phyloP scores from a whole-genome alignment of 1,139 yeast genomes.

The Debaryomyces udenii region DNA sequence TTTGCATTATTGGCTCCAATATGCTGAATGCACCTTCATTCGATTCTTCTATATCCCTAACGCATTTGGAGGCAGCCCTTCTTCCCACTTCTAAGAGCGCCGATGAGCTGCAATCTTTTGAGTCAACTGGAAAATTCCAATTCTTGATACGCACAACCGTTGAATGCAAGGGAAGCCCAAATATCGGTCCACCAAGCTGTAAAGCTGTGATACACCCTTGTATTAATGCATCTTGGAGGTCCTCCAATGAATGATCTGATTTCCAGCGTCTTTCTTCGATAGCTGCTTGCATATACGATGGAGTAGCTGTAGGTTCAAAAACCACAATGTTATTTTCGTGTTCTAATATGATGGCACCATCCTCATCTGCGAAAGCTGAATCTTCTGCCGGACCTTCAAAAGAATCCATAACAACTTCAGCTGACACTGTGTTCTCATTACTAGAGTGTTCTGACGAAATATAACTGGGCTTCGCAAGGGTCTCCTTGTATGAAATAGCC shows the following conservation, averaged over 20 bases:
- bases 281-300: conserved; percentile 29
- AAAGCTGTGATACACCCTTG: conserved; percentile 72
- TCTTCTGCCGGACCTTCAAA: conserved; percentile 49
- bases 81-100: conserved; percentile 35
- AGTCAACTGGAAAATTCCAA: conserved; percentile 62
- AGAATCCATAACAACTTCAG: conserved; percentile 54
- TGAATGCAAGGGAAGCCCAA: conserved; percentile 68
- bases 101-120: conserved; percentile 29
- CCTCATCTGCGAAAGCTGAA: conserved; percentile 38
- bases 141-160: conserved; percentile 52
- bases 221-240: conserved; percentile 53
- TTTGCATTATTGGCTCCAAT: conserved; percentile 87
- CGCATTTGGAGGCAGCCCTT: conserved; percentile 38
- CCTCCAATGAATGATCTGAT: conserved; percentile 47
- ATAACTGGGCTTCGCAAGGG: conserved; percentile 38
- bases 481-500: conserved; percentile 87
- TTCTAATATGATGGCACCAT: conserved; percentile 39
- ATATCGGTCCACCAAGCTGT: conserved; percentile 75
- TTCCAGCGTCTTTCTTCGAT: conserved; percentile 53
- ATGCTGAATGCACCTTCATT: conserved; percentile 46
- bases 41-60: conserved; percentile 23
- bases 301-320: conserved; percentile 33
- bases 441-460: conserved; percentile 9
- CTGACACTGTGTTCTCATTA: conserved; percentile 24
- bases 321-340: conserved; percentile 43